A percentile compares a stretch with the other conserved stretches of the same genome.
Conservation (phyloP, 2,329 filamentous ascomycete species). For the Fusarium albidum region DNA sequence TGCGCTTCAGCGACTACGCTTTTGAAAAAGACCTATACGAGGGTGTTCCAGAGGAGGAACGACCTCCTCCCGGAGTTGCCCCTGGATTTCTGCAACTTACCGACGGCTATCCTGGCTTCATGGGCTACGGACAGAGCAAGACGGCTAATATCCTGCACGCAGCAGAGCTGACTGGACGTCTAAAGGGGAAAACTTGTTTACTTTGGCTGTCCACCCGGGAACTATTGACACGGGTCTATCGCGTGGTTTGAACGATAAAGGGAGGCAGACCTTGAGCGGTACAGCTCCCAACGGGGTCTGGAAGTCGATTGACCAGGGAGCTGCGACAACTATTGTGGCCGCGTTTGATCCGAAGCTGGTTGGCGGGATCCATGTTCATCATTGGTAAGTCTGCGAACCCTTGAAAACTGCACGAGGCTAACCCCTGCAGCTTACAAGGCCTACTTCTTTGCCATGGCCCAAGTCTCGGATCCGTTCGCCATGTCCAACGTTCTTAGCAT, state of each 20-base stretch:
- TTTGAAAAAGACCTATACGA: slow-evolving; percentile 39
- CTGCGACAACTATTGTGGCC: slow-evolving; percentile 27
- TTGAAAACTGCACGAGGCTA: fast-evolving
- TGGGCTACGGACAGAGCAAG: slow-evolving; percentile 42
- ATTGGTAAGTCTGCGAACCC: slow-evolving; percentile 15
- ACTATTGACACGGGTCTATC: slow-evolving; percentile 20
- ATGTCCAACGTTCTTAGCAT: slow-evolving; percentile 38
- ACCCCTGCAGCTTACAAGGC: slow-evolving; percentile 30
- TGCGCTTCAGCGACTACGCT: slow-evolving; percentile 54
- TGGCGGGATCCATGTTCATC: slow-evolving; percentile 32
- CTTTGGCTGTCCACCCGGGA: slow-evolving; percentile 32
- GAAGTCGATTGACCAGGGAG: slow-evolving; percentile 24
- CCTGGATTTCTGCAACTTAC: slow-evolving; percentile 13
- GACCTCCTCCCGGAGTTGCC: neutral
- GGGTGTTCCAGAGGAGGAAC: slow-evolving; percentile 13
- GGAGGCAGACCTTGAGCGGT: slow-evolving; percentile 10
- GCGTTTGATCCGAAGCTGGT: slow-evolving; percentile 27
- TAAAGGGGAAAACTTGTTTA: slow-evolving; percentile 9
- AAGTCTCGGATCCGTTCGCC: slow-evolving; percentile 32
- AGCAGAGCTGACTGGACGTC: slow-evolving; percentile 18
- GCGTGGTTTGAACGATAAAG: slow-evolving; percentile 5
- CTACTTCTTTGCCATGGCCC: slow-evolving; percentile 37
- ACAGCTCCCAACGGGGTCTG: slow-evolving; percentile 15
- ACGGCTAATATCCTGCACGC: slow-evolving; percentile 41
- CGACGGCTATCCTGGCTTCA: slow-evolving; percentile 30